These are phyloP conservation scores for Ceriops decandra DNA, from an alignment of 345 rosid genomes.

Conservation along the genomic window DNA sequence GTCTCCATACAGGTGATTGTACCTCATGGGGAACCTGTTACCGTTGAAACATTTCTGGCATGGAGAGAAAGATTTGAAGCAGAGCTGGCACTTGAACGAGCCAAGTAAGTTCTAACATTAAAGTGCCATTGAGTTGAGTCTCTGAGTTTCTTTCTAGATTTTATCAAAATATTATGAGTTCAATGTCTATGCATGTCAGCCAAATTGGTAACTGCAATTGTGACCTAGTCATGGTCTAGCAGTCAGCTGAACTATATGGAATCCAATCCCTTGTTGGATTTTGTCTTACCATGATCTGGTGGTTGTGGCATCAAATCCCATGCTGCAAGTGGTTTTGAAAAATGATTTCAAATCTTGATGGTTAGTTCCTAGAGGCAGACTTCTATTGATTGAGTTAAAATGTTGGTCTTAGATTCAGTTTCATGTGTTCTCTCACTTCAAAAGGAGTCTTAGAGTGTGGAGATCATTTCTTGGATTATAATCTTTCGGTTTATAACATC, in stretches of 20 bases:
- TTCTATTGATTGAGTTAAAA: background rate
- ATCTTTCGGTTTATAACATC: too few species aligned
- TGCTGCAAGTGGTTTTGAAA: background rate
- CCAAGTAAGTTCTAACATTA: constrained; percentile 64
- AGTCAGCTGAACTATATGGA: too few species aligned
- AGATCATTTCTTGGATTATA: background rate
- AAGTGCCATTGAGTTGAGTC: background rate
- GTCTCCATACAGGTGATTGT: constrained; percentile 53
- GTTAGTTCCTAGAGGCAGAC: background rate
- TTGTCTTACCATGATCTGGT: background rate
- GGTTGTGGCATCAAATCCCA: background rate
- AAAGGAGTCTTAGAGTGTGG: background rate
- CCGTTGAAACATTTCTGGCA: constrained; percentile 80
- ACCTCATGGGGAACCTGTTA: constrained; percentile 99
- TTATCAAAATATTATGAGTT: background rate
- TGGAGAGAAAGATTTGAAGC: constrained; percentile 99
- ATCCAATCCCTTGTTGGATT: too few species aligned
- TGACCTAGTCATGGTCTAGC: too few species aligned
- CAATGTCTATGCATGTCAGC: background rate
- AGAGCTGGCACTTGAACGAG: constrained; percentile 93
- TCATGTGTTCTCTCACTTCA: background rate
- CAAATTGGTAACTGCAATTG: background rate
- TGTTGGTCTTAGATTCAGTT: background rate
- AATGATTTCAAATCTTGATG: background rate
- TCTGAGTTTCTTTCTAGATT: background rate